Conservation (phyloP, 2,329 filamentous ascomycete species). For the Claviceps pazoutovae region DNA sequence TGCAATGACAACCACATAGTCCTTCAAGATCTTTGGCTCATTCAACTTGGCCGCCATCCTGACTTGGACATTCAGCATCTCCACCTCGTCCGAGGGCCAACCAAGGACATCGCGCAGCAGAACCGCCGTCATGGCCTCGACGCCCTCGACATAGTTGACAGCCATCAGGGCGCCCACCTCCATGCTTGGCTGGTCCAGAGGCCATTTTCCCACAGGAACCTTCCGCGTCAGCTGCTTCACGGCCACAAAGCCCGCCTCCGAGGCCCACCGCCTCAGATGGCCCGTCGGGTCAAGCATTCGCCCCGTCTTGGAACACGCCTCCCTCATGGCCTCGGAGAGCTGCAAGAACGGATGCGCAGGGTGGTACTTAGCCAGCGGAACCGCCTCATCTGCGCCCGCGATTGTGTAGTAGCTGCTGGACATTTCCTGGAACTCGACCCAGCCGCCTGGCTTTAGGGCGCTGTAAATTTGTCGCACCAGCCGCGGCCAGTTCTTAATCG, state of each 20-base stretch:
- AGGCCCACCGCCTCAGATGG: conserved; percentile 15
- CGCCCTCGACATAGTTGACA: conserved; percentile 21
- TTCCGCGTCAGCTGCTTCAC: conserved; percentile 19
- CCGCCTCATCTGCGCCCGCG: conserved; percentile 21
- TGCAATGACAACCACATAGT: conserved; percentile 17
- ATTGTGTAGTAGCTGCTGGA: conserved; percentile 15
- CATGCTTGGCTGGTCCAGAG: conserved; percentile 25
- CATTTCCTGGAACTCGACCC: conserved; percentile 32
- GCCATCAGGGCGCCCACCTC: conserved; percentile 26
- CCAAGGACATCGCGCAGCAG: conserved; percentile 24
- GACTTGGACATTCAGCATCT: conserved; percentile 19
- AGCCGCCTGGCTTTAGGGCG: conserved; percentile 32
- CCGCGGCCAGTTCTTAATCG: conserved; percentile 18
- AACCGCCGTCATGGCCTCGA: conserved; percentile 24
- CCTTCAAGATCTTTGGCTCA: conserved; percentile 17
- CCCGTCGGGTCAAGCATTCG: conserved; percentile 18
- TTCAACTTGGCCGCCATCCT: conserved; percentile 12
- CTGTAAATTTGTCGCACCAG: conserved; percentile 13
- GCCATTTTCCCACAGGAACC: conserved; percentile 25
- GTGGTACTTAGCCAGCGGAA: conserved; percentile 13
- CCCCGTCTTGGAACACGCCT: conserved; percentile 15
- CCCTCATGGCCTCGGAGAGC: conserved; percentile 12
- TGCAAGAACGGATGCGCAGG: conserved; percentile 21
- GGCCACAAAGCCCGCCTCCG: conserved; percentile 22
- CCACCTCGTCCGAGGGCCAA: conserved; percentile 28